Evolutionary conservation across 805 yeast genomes (phyloP).

Genomic region (Metschnikowia noctiluminum): DNA sequence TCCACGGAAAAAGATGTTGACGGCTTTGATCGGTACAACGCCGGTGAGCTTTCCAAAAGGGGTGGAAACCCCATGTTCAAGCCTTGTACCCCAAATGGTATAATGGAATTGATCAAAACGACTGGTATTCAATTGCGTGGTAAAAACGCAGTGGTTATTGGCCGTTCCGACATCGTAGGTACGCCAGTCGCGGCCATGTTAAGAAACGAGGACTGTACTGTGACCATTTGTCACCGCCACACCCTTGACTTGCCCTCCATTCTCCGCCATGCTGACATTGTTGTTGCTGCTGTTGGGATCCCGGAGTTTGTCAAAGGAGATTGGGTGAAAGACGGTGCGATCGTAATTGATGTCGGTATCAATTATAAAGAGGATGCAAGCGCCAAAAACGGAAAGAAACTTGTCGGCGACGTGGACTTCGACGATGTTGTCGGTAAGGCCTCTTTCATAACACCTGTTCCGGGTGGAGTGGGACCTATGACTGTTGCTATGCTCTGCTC

Average conservation of each 20-base stretch:
- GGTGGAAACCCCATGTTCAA: slow-evolving; percentile 79
- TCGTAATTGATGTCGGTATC: slow-evolving; percentile 93
- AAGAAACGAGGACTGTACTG: slow-evolving; percentile 79
- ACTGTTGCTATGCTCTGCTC: slow-evolving; percentile 93
- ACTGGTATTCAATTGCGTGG: slow-evolving; percentile 71
- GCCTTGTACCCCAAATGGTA: slow-evolving; percentile 96
- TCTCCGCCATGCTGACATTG: slow-evolving; percentile 74
- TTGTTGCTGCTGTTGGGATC: slow-evolving; percentile 88
- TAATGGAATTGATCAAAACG: slow-evolving; percentile 72
- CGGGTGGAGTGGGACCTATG: slow-evolving; percentile 99
- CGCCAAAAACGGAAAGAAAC: slow-evolving; percentile 71
- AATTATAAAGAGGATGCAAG: slow-evolving; percentile 77
- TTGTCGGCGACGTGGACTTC: slow-evolving; percentile 95
- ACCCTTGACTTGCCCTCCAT: slow-evolving; percentile 56
- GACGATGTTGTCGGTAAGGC: slow-evolving; percentile 62
- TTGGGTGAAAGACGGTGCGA: slow-evolving; percentile 80
- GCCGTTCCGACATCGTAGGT: slow-evolving; percentile 95
- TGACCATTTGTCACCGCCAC: slow-evolving; percentile 79
- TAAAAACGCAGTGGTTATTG: slow-evolving; percentile 83
- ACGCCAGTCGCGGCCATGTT: slow-evolving; percentile 85
- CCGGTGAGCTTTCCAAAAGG: slow-evolving; percentile 86
- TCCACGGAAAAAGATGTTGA: slow-evolving; percentile 85
- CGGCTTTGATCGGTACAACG: slow-evolving; percentile 85
- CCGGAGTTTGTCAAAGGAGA: slow-evolving; percentile 84
- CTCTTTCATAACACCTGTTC: slow-evolving; percentile 85